phyloP scores from a whole-genome alignment of 345 rosid species.

The Conringia planisiliqua region DNA sequence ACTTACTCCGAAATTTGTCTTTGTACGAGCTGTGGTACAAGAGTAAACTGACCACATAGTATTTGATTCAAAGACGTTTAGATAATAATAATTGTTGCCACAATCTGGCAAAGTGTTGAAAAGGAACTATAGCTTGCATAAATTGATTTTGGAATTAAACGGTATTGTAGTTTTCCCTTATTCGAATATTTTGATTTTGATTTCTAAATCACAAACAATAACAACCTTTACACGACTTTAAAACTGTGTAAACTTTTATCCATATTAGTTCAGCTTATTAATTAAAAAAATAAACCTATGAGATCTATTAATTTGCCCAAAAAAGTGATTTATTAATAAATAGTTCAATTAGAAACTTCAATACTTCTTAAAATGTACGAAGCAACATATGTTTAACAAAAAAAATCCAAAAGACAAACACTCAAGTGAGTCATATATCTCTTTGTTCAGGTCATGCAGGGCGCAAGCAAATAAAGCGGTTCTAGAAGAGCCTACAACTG shows the following conservation, averaged over 20 bases:
- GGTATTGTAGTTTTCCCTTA: too few species aligned
- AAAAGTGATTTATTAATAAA: background rate
- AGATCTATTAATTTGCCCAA: background rate
- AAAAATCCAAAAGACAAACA: slow-evolving; percentile 5
- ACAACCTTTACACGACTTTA: background rate
- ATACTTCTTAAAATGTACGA: background rate
- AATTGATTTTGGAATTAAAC: background rate
- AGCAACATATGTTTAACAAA: background rate
- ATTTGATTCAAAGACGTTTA: background rate
- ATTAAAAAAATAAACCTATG: background rate
- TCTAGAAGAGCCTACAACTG: slow-evolving; percentile 6
- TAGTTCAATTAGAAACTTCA: background rate
- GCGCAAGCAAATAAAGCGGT: background rate
- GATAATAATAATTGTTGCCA: background rate
- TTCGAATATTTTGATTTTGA: too few species aligned
- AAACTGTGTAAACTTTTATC: background rate
- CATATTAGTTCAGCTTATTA: background rate
- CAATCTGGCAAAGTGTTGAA: background rate
- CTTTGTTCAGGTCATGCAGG: background rate
- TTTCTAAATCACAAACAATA: too few species aligned
- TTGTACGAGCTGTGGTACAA: background rate
- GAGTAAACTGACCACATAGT: background rate
- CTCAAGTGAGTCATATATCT: background rate
- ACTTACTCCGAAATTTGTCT: background rate
- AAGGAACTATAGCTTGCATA: background rate